phyloP scores from a whole-genome alignment of 192 early-diverging fungal species.

The Podila clonocystis region DNA sequence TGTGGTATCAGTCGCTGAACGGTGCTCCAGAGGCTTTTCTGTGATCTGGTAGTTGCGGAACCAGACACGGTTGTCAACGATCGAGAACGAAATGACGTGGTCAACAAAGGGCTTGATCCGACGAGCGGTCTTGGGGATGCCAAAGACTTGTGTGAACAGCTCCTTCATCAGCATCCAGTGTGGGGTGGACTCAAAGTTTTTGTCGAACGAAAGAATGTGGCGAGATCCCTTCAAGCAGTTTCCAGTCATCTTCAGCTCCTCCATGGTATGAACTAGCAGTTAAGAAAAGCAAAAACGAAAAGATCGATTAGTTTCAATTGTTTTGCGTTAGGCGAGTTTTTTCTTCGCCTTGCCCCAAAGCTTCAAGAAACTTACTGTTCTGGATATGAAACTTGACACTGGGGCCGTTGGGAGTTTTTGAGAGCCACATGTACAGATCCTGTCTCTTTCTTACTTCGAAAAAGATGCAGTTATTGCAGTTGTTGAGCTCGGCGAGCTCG shows the following conservation, averaged over 20 bases:
- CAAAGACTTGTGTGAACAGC: conserved; percentile 92
- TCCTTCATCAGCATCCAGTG: conserved; percentile 93
- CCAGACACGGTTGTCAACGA: conserved; percentile 91
- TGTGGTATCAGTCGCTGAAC: conserved; percentile 63
- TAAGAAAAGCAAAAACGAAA: background rate
- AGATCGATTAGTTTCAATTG: too few relatives aligned
- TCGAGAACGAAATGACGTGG: conserved; percentile 90
- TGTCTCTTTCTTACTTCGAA: conserved; percentile 94
- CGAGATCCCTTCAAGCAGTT: conserved; percentile 98
- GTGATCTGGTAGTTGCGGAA: conserved; percentile 95
- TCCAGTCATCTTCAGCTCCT: conserved; percentile 98
- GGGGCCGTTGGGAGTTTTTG: conserved; percentile 95
- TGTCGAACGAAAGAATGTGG: conserved; percentile 95
- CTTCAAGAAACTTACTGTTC: conserved; percentile 70
- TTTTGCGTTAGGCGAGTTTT: background rate
- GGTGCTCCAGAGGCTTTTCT: conserved; percentile 64
- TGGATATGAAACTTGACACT: conserved; percentile 95
- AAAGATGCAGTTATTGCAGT: conserved; percentile 98
- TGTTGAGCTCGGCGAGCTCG: conserved; percentile 95
- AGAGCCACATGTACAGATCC: conserved; percentile 97
- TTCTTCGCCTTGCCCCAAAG: background rate
- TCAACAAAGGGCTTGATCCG: conserved; percentile 97
- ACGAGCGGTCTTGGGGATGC: conserved; percentile 86
- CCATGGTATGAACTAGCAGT: conserved; percentile 93
- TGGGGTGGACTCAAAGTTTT: conserved; percentile 88